Conservation (phyloP, 805 yeast genomes). For the Metschnikowia drakensbergensis region DNA sequence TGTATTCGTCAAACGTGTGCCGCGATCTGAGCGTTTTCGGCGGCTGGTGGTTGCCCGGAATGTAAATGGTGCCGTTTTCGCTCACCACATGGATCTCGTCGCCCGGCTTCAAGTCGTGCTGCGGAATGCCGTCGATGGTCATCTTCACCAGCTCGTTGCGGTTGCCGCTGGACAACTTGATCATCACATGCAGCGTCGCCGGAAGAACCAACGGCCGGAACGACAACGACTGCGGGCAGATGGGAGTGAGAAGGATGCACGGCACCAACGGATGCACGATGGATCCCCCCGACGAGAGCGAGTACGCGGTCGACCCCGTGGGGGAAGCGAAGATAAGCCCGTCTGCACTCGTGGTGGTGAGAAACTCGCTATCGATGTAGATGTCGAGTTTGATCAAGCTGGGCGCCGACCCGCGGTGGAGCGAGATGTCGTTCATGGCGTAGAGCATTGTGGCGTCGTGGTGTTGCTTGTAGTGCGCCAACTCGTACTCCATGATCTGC, state of each 20-base stretch:
- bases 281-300: slow-evolving; percentile 86
- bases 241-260: slow-evolving; percentile 79
- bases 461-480: slow-evolving; percentile 18
- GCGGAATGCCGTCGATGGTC: slow-evolving; percentile 81
- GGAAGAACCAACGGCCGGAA: slow-evolving; percentile 87
- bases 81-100: slow-evolving; percentile 74
- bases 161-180: slow-evolving; percentile 52
- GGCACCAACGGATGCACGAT: slow-evolving; percentile 88
- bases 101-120: slow-evolving; percentile 62
- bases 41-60: slow-evolving; percentile 51
- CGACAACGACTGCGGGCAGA: slow-evolving; percentile 87
- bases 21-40: slow-evolving; percentile 16
- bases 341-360: slow-evolving; percentile 90
- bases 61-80: slow-evolving; percentile 59
- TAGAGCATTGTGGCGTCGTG: slow-evolving; percentile 43
- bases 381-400: slow-evolving; percentile 81
- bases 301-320: slow-evolving; percentile 93
- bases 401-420: slow-evolving; percentile 87
- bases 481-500: slow-evolving; percentile 15
- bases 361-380: slow-evolving; percentile 75
- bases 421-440: slow-evolving; percentile 89
- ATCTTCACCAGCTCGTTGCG: slow-evolving; percentile 46
- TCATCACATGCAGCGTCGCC: slow-evolving; percentile 65
- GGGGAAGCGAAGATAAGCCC: slow-evolving; percentile 86
- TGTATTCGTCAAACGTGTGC: slow-evolving; percentile 18